A percentile compares a stretch with the other conserved stretches of the same genome.
Conservation (phyloP, 192 early-diverging fungal species). For the Dimargaris cristalligena region DNA sequence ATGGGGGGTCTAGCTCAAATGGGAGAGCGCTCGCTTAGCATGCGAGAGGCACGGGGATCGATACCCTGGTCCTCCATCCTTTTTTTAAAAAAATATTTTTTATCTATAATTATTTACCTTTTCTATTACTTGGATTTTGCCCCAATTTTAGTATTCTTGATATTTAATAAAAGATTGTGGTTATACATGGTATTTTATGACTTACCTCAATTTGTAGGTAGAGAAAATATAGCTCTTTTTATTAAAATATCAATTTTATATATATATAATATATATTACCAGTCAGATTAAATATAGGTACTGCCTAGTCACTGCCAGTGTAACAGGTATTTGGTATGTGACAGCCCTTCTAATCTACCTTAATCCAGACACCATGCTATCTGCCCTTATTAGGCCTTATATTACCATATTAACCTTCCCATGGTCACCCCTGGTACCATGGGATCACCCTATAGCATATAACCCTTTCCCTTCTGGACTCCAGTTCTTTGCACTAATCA, state of each 20-base stretch:
- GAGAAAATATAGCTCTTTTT: not conserved
- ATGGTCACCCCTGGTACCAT: too few relatives aligned
- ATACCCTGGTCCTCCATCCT: not conserved
- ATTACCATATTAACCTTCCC: too few relatives aligned
- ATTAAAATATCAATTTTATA: not conserved
- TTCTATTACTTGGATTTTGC: not conserved
- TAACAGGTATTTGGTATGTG: too few relatives aligned
- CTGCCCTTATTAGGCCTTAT: too few relatives aligned
- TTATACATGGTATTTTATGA: not conserved
- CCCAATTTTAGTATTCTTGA: not conserved
- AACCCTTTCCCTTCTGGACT: too few relatives aligned
- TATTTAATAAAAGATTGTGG: not conserved
- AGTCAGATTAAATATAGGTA: not conserved
- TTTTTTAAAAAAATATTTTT: not conserved
- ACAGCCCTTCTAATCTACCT: too few relatives aligned
- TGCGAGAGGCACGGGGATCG: not conserved
- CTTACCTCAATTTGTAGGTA: not conserved
- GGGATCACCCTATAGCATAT: too few relatives aligned
- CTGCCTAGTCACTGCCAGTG: too few relatives aligned
- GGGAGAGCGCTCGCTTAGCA: not conserved
- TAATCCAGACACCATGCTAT: too few relatives aligned
- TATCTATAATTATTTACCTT: not conserved
- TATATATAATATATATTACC: not conserved
- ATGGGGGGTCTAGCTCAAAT: not conserved
- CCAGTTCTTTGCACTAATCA: too few relatives aligned